Evolutionary conservation across 768 basidiomycete genomes (phyloP).

Genomic region (Leccinum disarticulatum): DNA sequence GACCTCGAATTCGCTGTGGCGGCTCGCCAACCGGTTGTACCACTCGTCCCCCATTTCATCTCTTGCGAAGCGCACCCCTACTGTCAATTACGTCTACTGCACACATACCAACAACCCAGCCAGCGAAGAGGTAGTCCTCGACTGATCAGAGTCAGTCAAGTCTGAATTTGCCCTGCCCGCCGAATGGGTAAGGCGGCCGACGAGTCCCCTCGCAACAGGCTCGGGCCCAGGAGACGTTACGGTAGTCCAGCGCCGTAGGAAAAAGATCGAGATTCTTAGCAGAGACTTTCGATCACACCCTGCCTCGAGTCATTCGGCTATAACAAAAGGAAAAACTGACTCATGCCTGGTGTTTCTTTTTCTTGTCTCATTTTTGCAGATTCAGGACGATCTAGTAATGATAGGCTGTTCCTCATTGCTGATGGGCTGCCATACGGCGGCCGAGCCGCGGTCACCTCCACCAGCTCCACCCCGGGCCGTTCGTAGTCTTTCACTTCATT

Average conservation of each 20-base stretch:
- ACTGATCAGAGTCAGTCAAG: conserved; percentile 26
- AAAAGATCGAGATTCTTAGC: conserved; percentile 38
- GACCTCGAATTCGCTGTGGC: conserved; percentile 81
- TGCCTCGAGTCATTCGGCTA: conserved; percentile 9
- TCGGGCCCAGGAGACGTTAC: conserved; percentile 40
- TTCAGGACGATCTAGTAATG: conserved; percentile 86
- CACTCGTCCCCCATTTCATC: conserved; percentile 15
- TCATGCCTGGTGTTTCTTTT: conserved; percentile 3
- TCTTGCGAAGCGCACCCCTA: conserved; percentile 36
- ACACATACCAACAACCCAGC: conserved; percentile 24
- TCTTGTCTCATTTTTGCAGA: conserved; percentile 38
- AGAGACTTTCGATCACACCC: conserved; percentile 58
- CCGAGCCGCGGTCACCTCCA: conserved; percentile 54
- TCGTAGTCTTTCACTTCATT: conserved; percentile 3
- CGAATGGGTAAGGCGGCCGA: conserved; percentile 40
- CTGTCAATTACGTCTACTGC: conserved; percentile 33
- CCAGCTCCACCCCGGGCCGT: conserved; percentile 43
- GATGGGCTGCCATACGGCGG: conserved; percentile 48
- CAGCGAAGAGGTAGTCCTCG: conserved; percentile 33
- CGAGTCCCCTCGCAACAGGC: conserved; percentile 46
- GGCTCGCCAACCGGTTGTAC: conserved; percentile 26
- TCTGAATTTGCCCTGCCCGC: conserved; percentile 40
- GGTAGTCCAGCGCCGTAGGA: conserved; percentile 44
- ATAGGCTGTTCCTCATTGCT: conserved; percentile 64
- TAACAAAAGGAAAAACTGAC: conserved; percentile 12